Evolutionary conservation across 148 eudicot genomes (phyloP), one percentile per base, ranked within the genome.

Genomic region (Rhododendron ferrugineum): DNA sequence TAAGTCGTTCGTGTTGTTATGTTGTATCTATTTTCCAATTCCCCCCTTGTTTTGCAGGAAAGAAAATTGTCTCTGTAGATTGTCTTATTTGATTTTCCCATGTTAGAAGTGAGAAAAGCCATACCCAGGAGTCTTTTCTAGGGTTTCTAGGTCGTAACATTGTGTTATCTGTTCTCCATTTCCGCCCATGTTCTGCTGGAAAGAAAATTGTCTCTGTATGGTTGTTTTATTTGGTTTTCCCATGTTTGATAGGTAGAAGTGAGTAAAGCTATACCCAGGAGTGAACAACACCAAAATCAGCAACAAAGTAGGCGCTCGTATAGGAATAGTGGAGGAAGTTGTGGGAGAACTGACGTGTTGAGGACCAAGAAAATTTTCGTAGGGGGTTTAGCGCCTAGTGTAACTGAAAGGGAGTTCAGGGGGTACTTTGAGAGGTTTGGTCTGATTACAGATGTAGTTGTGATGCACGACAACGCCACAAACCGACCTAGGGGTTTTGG

Each of bases 61-160:
- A 11, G 73, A 66, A 58, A 66, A 26, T 66, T 66, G 14, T 26
- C 15, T 66, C 32, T 26, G 32, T 66, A 66, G 22, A 54, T 15
- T 52, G 56, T 54, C 60, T 16, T 40, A 23, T 82, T n/a, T 87
- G 49, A 79, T 23, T 84, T 37, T 86, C 32, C 64, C 32, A 32
- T 87, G 32, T 73, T 74, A 54, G 99, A 96, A 66, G 98, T 95
- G 85, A 95, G 93, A 87, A 91, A 82, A 84, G 98, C 98, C 23
- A 90, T 91, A 80, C 94, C 98, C 16, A 96, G 92, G 85, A 64
- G 89, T 60, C 95, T 90, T 66, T 66, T 66, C 73, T 62, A 62
- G 70, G 70, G 70, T 62, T n/a, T n/a, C 30, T 62, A 2, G 10
- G 70, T 23, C 30, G 62, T 56, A 18, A 56, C 22, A 56, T 56